Conservation (phyloP, 257 asterid genomes). For the Solanum virginianum region DNA sequence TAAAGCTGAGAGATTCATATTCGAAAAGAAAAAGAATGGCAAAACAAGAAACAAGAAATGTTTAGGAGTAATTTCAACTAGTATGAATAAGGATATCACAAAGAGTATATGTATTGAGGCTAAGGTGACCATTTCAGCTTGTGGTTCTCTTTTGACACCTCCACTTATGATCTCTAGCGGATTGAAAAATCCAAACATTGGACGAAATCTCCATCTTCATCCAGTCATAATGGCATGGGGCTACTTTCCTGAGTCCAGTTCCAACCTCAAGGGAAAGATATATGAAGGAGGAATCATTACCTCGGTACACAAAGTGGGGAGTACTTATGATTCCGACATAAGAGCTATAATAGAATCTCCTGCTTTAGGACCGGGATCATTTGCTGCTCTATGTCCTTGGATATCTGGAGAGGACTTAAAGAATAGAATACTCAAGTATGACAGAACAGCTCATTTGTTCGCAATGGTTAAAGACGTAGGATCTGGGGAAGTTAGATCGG, state of each 20-base stretch:
- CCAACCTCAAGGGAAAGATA: conserved; percentile 32
- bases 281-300: conserved; percentile 86
- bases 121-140: conserved; percentile 60
- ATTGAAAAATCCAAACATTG: conserved; percentile 48
- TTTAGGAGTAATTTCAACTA: conserved; percentile 46
- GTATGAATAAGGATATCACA: conserved; percentile 15
- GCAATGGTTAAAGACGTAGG: conserved; percentile 59
- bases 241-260: conserved; percentile 42
- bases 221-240: conserved; percentile 97
- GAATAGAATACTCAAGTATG: conserved; percentile 28
- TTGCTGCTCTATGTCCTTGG: conserved; percentile 59
- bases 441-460: conserved; percentile 60
- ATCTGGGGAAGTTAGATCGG: conserved; percentile 24
- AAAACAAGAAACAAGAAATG: conserved; percentile 26
- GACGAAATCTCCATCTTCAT: conserved; percentile 74
- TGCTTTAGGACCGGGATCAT: conserved; percentile 52
- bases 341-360: conserved; percentile 55
- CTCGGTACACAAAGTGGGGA: conserved; percentile 41
- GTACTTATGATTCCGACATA: conserved; percentile 8
- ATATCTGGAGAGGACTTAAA: conserved; percentile 42
- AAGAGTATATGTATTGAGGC: conserved; percentile 40
- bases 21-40: conserved; percentile 3
- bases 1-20: conserved; percentile 43
- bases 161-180: conserved; percentile 71
- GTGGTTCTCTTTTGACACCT: conserved; percentile 80